Evolutionary conservation across 257 asterid species (phyloP).

Genomic region (Gentiana straminea): DNA sequence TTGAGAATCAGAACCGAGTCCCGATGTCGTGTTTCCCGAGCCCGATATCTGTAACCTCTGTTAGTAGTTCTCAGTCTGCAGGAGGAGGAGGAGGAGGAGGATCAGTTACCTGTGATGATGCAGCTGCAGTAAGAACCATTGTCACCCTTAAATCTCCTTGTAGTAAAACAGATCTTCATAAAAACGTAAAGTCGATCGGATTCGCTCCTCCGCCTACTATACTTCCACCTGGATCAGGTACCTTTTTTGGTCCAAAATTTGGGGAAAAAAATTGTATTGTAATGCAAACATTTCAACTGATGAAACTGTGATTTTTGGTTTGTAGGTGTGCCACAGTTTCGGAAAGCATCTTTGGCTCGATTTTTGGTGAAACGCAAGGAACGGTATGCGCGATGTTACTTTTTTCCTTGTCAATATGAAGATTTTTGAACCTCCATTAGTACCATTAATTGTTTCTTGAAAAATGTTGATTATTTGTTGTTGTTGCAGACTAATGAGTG

Average conservation of each 20-base stretch:
- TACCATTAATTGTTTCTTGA: too few relatives aligned
- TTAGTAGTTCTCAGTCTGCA: constrained; percentile 25
- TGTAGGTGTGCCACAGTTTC: constrained; percentile 90
- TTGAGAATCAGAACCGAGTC: constrained; percentile 23
- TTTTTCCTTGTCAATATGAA: too few relatives aligned
- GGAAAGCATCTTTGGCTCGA: constrained; percentile 76
- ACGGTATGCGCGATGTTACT: constrained; percentile 29
- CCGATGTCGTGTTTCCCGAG: constrained; percentile 25
- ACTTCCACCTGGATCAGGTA: constrained; percentile 65
- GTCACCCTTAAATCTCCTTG: constrained; percentile 23
- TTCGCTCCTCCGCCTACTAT: constrained; percentile 28
- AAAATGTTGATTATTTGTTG: too few relatives aligned
- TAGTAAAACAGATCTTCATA: constrained; percentile 30
- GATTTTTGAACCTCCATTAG: too few relatives aligned
- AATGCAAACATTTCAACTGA: background rate
- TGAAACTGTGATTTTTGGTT: constrained; percentile 4
- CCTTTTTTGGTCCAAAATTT: background rate
- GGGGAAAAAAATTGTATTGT: background rate
- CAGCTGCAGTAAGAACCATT: constrained; percentile 21
- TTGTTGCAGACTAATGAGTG: too few relatives aligned
- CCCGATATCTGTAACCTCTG: constrained; percentile 29
- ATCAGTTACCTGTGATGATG: constrained; percentile 14
- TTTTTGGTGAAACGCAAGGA: constrained; percentile 93
- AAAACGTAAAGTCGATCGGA: constrained; percentile 18
- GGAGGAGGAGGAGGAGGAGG: constrained; percentile 23